Evolutionary conservation across 306 rosid genomes (phyloP).

Genomic region (Corylus americana): DNA sequence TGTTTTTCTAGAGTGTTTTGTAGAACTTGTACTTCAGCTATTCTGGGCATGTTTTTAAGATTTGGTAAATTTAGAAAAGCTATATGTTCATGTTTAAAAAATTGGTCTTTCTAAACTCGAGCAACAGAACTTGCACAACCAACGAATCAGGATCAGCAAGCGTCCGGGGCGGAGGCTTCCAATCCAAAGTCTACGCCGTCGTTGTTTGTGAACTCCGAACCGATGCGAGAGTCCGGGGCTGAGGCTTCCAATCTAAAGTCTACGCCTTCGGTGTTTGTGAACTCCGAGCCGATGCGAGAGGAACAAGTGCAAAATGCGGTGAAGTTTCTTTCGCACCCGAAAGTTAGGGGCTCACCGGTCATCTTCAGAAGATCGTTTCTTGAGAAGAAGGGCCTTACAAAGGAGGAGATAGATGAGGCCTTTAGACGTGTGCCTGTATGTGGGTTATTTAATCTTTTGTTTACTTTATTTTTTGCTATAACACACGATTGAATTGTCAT

Average conservation of each 20-base stretch:
- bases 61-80: not conserved
- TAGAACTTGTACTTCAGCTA: not conserved
- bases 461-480: not conserved
- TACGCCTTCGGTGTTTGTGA: slow-evolving; percentile 51
- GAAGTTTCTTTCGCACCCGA: slow-evolving; percentile 88
- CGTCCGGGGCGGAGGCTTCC: slow-evolving; percentile 50
- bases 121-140: slow-evolving; percentile 43
- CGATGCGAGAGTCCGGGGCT: slow-evolving; percentile 25
- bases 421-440: slow-evolving; percentile 90
- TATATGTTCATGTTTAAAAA: not conserved
- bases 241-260: slow-evolving; percentile 55
- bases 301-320: slow-evolving; percentile 95
- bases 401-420: slow-evolving; percentile 98
- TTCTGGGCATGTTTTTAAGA: not conserved
- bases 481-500: not conserved
- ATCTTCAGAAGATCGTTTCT: slow-evolving; percentile 84
- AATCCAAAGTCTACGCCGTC: slow-evolving; percentile 55
- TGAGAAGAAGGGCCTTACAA: slow-evolving; percentile 91
- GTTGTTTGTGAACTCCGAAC: slow-evolving; percentile 71
- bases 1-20: not conserved
- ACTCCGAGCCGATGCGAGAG: slow-evolving; percentile 82
- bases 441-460: slow-evolving; percentile 9
- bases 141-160: slow-evolving; percentile 48
- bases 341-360: slow-evolving; percentile 88
- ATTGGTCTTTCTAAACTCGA: slow-evolving; percentile 24